These are phyloP conservation scores for Microdochium trichocladiopsis DNA, from an alignment of 2,329 filamentous ascomycete genomes.

Conservation along the genomic window DNA sequence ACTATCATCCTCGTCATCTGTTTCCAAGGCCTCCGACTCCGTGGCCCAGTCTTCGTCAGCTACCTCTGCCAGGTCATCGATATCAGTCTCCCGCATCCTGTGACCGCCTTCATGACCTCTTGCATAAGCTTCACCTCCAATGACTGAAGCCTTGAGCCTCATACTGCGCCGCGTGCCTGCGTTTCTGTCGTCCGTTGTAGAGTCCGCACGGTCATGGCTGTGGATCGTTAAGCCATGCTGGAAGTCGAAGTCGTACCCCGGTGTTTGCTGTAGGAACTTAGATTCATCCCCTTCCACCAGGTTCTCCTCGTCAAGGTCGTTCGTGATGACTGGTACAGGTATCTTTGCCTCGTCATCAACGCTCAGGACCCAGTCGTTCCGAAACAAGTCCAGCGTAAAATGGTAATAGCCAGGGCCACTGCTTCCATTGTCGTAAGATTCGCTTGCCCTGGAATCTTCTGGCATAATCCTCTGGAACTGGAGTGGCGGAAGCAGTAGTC, in stretches of 20 bases:
- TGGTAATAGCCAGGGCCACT: background rate
- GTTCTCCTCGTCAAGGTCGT: background rate
- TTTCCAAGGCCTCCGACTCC: no score
- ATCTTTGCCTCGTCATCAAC: background rate
- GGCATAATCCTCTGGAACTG: background rate
- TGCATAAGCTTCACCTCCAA: no score
- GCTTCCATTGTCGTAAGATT: background rate
- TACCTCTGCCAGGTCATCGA: no score
- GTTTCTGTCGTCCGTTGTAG: background rate
- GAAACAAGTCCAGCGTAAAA: background rate
- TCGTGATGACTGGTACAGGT: background rate
- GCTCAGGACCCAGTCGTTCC: background rate
- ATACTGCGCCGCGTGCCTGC: no score
- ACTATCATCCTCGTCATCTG: no score
- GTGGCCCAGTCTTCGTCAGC: no score
- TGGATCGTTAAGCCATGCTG: background rate
- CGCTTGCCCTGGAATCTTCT: background rate
- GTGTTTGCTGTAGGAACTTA: background rate
- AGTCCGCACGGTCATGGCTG: background rate
- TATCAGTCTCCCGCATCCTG: no score
- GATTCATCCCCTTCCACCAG: background rate
- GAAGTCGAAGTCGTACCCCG: background rate
- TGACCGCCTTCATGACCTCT: no score
- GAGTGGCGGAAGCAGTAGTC: background rate
- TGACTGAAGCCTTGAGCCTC: no score